Evolutionary conservation across 108 stramenopile genomes (phyloP).

Genomic region (Fistulifera solaris): DNA sequence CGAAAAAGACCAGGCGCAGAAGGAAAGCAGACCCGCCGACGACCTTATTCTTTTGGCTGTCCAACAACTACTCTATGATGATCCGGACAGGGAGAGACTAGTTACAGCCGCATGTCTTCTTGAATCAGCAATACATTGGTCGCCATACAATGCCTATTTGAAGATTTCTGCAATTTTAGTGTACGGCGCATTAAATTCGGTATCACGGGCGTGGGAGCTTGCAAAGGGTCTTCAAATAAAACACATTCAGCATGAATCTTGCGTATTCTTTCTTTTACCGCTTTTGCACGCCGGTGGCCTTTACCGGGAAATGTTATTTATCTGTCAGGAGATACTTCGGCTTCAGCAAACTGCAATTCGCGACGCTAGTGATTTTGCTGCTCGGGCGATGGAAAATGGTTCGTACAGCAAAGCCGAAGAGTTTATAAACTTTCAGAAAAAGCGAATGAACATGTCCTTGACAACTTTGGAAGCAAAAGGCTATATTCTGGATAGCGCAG

Average conservation of each 20-base stretch:
- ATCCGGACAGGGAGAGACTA: slow-evolving; percentile 7
- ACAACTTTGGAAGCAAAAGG: slow-evolving; percentile 55
- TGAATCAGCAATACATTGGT: slow-evolving; percentile 56
- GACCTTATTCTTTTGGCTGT: slow-evolving; percentile 54
- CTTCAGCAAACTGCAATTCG: slow-evolving; percentile 51
- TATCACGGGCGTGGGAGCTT: slow-evolving; percentile 34
- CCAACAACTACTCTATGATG: slow-evolving; percentile 23
- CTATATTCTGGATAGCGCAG: slow-evolving; percentile 54
- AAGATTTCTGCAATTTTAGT: slow-evolving; percentile 62
- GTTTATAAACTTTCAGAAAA: slow-evolving; percentile 56
- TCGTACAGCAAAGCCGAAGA: slow-evolving; percentile 59
- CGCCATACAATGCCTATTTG: slow-evolving; percentile 67
- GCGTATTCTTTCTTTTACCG: slow-evolving; percentile 55
- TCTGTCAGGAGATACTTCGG: slow-evolving; percentile 35
- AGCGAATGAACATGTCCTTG: slow-evolving; percentile 52
- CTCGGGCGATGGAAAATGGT: slow-evolving; percentile 49
- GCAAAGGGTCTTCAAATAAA: slow-evolving; percentile 50
- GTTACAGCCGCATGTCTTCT: slow-evolving; percentile 40
- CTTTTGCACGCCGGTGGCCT: slow-evolving; percentile 49
- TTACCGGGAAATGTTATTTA: slow-evolving; percentile 53
- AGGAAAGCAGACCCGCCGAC: slow-evolving; percentile 68
- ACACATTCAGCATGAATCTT: slow-evolving; percentile 77
- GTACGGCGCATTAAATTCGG: slow-evolving; percentile 31
- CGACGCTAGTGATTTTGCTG: slow-evolving; percentile 49
- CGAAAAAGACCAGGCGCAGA: slow-evolving; percentile 25